Percentiles rank a stretch among this genome's conserved stretches.
phyloP scores from a whole-genome alignment of 345 rosid species.

The Excoecaria cochinchinensis region DNA sequence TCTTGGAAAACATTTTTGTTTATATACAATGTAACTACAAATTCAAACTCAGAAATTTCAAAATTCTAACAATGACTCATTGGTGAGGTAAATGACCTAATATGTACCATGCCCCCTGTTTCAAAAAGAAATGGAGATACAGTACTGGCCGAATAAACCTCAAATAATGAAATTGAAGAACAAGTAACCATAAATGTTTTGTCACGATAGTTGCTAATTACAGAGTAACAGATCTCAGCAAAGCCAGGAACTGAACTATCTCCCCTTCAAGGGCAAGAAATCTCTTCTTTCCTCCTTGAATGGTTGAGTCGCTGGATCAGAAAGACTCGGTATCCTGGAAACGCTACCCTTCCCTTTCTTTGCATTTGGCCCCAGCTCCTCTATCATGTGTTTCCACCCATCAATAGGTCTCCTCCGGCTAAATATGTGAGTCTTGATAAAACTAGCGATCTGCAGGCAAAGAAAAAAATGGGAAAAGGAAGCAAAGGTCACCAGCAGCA shows the following conservation, averaged over 20 bases:
- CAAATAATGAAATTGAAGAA: too few species aligned
- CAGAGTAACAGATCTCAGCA: neutral
- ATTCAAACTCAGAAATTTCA: too few species aligned
- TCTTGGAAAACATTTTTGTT: too few species aligned
- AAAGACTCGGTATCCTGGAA: slow-evolving; percentile 73
- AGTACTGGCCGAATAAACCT: too few species aligned
- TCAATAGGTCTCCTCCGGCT: slow-evolving; percentile 95
- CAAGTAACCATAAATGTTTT: too few species aligned
- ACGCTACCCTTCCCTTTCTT: slow-evolving; percentile 91
- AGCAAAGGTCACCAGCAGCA: neutral
- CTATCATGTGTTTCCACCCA: slow-evolving; percentile 97
- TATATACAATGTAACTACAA: too few species aligned
- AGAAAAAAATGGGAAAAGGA: neutral
- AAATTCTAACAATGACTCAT: too few species aligned
- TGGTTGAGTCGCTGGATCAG: slow-evolving; percentile 81
- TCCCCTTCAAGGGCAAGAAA: slow-evolving; percentile 36
- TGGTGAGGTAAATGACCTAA: too few species aligned
- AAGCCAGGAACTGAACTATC: slow-evolving; percentile 29
- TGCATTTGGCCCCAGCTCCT: slow-evolving; percentile 95
- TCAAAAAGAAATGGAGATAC: too few species aligned
- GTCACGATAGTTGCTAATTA: neutral
- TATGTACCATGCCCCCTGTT: too few species aligned
- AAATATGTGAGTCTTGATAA: slow-evolving; percentile 88
- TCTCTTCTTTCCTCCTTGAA: slow-evolving; percentile 64
- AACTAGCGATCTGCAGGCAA: slow-evolving; percentile 80